phyloP scores from a whole-genome alignment of 306 rosid species.

The Argentina anserina region DNA sequence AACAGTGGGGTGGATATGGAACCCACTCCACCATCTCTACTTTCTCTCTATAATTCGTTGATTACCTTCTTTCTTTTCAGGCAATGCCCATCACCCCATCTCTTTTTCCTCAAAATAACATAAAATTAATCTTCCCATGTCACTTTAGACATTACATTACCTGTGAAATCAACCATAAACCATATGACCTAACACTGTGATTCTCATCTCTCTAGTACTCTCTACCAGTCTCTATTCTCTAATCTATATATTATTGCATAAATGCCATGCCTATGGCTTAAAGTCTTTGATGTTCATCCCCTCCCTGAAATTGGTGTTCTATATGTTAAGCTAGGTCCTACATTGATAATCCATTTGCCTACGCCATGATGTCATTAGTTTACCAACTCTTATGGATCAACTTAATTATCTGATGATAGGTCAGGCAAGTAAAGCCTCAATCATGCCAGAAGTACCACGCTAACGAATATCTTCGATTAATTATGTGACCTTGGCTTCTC shows the following conservation, averaged over 20 bases:
- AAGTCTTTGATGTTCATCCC: conserved; percentile 12
- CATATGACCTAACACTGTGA: conserved; percentile 2
- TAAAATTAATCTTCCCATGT: conserved; percentile 23
- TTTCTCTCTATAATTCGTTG: conserved; percentile 19
- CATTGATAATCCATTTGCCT: conserved; percentile 25
- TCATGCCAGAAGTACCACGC: conserved; percentile 25
- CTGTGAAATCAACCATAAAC: neutral
- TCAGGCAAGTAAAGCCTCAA: conserved; percentile 19
- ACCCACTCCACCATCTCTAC: conserved; percentile 43
- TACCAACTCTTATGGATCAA: conserved; percentile 29
- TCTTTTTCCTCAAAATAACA: conserved; percentile 17
- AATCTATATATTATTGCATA: conserved; percentile 9
- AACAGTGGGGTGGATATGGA: conserved; percentile 28
- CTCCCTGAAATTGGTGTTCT: neutral
- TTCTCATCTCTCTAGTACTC: conserved; percentile 3
- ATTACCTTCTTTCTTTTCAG: conserved; percentile 33
- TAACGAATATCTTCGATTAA: neutral
- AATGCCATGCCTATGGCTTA: conserved; percentile 12
- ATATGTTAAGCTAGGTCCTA: conserved; percentile 27
- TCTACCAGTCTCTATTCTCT: neutral
- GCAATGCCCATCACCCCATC: conserved; percentile 23
- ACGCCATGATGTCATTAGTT: conserved; percentile 45
- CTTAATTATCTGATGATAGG: conserved; percentile 3
- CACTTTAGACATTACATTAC: conserved; percentile 21
- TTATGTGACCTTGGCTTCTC: conserved; percentile 20